These are phyloP conservation scores for Seiridium unicorne DNA, from an alignment of 2,329 filamentous ascomycete species.

Conservation along the genomic window DNA sequence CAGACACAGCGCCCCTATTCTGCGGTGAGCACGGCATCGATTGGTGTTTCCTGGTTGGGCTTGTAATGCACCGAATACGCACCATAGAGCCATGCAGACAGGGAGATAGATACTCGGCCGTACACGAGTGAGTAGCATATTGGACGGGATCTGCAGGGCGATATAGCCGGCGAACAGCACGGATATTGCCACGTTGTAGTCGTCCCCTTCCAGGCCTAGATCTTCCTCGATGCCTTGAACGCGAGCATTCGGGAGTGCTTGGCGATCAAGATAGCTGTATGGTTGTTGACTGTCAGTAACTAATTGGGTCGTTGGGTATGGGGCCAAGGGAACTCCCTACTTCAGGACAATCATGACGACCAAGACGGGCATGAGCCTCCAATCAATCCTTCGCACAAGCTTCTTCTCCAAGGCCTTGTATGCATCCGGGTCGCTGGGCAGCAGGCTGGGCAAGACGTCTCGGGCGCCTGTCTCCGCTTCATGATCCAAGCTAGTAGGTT, in stretches of 20 bases:
- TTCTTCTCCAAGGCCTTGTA: conserved; percentile 5
- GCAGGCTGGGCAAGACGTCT: background rate
- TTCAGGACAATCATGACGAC: conserved; percentile 6
- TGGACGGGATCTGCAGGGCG: conserved; percentile 36
- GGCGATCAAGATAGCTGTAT: conserved; percentile 41
- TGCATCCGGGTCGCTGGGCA: background rate
- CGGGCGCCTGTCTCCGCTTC: background rate
- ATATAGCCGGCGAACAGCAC: conserved; percentile 39
- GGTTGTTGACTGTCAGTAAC: background rate
- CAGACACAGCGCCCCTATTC: conserved; percentile 14
- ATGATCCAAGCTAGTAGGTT: background rate
- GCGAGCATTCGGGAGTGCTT: conserved; percentile 45
- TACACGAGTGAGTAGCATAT: conserved; percentile 43
- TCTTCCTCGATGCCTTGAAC: conserved; percentile 39
- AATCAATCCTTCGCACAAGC: conserved; percentile 7
- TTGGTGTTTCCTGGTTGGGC: background rate
- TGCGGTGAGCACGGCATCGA: background rate
- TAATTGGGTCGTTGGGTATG: background rate
- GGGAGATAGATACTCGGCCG: conserved; percentile 40
- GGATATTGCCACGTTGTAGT: conserved; percentile 34
- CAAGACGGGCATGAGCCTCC: conserved; percentile 6
- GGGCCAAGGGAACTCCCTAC: background rate
- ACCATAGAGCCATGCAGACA: conserved; percentile 39
- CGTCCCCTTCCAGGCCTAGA: conserved; percentile 36
- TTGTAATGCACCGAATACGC: background rate